Base-by-base conservation (phyloP, 306 rosid species). In the Sesbania bispinosa region DNA sequence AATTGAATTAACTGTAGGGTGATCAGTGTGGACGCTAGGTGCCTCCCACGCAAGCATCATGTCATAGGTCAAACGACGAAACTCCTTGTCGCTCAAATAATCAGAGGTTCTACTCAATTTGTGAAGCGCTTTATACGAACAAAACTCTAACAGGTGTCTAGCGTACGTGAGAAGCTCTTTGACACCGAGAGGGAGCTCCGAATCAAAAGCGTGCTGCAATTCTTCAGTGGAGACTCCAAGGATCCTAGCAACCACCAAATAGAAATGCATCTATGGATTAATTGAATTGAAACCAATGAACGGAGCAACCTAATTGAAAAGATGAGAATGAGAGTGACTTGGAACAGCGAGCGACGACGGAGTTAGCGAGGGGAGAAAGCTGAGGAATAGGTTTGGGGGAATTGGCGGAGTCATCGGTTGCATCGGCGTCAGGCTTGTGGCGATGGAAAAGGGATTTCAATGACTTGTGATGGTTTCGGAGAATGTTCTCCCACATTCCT, bases 41-140 rank as follows among this genome's bases (percentile, higher is more conserved):
- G 87, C 81, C 51, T 94, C 98, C 97, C 97, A 94, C 11, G 97
- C 96, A 52, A 93, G 92, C 98, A 93, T 93, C 86, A 89, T 89
- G 71, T 93, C 98, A 53, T 79, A 93, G 20, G 96, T 79, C 69
- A 94, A 63, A 35, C 81, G 86, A 21, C 92, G 88, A 50, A 94
- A 84, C 6, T 87, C 94, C 46, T 83, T 77, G 45, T 80, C 82
- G 45, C 51, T 80, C 77, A 93, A 52, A 82, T 80, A 93, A 81
- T 88, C 84, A 0, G 89, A 67, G 63, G 62, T 52, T 67, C 43
- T 55, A 30, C 26, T 74, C 19, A 83, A 4, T 48, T 68, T 72
- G 70, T 83, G 78, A 38, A 93, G 84, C 21, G 98, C 86, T 63
- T 83, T 87, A 66, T 66, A 90, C 3, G 97, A 93, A 73, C 87